phyloP scores from a whole-genome alignment of 306 rosid genomes.

The Calophaca sinica region DNA sequence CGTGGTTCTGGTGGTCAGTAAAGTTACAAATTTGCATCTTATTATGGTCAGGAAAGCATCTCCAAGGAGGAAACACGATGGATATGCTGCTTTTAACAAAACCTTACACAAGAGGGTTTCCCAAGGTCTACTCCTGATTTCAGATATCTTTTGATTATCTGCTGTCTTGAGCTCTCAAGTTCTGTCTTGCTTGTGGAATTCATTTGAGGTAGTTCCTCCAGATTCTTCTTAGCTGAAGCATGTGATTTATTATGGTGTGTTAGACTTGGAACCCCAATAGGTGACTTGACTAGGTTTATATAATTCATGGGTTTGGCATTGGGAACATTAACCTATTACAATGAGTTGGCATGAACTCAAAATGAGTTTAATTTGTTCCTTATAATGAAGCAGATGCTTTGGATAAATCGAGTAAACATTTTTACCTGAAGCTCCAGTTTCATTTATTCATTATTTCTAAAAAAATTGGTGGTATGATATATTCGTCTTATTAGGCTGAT shows the following conservation, averaged over 20 bases:
- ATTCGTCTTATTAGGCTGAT: neutral
- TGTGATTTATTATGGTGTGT: conserved; percentile 36
- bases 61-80: conserved; percentile 47
- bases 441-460: conserved; percentile 1
- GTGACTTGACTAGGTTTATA: conserved; percentile 39
- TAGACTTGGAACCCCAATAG: conserved; percentile 42
- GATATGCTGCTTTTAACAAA: conserved; percentile 49
- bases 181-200: conserved; percentile 52
- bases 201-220: conserved; percentile 51
- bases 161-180: conserved; percentile 52
- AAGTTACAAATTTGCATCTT: conserved; percentile 46
- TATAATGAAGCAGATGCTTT: conserved; percentile 42
- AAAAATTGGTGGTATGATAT: conserved; percentile 1
- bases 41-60: conserved; percentile 41
- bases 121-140: conserved; percentile 51
- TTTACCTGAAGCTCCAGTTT: conserved; percentile 27
- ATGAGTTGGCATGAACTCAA: conserved; percentile 38
- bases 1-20: conserved; percentile 67
- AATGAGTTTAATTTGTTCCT: conserved; percentile 38
- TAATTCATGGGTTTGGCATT: conserved; percentile 34
- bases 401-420: conserved; percentile 17
- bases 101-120: conserved; percentile 48
- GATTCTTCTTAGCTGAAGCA: conserved; percentile 44
- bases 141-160: conserved; percentile 50
- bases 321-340: conserved; percentile 37